These are phyloP conservation scores for Phytophthora meadii DNA, from an alignment of 352 stramenopile genomes.

Conservation along the genomic window DNA sequence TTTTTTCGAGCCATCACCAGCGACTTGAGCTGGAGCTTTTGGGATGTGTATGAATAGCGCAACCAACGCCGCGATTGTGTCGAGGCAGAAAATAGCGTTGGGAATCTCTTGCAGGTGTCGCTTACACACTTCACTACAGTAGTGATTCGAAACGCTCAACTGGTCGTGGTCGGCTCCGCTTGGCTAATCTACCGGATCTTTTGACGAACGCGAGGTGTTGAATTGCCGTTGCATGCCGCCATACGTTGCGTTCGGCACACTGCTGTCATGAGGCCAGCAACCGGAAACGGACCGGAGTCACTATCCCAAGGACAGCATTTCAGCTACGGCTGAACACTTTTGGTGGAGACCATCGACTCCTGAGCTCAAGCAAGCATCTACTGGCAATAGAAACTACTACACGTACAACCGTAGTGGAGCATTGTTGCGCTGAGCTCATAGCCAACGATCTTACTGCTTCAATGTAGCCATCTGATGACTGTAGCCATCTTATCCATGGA, in stretches of 20 bases:
- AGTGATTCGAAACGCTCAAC: conserved; percentile 27
- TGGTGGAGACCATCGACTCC: conserved; percentile 11
- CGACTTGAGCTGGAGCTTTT: conserved; percentile 5
- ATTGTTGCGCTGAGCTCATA: too few relatives aligned
- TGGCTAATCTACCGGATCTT: conserved; percentile 3
- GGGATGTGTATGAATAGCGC: conserved; percentile 28
- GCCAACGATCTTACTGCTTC: too few relatives aligned
- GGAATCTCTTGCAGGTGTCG: background rate
- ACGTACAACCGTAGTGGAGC: too few relatives aligned
- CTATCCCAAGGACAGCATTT: background rate
- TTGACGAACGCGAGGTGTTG: conserved; percentile 25
- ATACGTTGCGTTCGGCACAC: conserved; percentile 1
- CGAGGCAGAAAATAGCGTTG: conserved; percentile 34
- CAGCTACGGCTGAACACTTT: background rate
- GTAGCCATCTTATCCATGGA: too few relatives aligned
- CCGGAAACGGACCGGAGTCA: conserved; percentile 12
- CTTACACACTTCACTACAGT: too few relatives aligned
- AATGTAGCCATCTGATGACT: too few relatives aligned
- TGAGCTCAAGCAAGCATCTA: background rate
- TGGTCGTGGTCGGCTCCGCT: conserved; percentile 18
- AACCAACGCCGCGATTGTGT: conserved; percentile 9
- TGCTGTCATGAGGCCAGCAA: conserved; percentile 5
- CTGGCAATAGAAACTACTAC: background rate
- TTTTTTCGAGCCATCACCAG: conserved; percentile 31
- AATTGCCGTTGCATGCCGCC: background rate